These are phyloP conservation scores for Termitomyces sp. DNA, from an alignment of 768 basidiomycete species.

Conservation along the genomic window DNA sequence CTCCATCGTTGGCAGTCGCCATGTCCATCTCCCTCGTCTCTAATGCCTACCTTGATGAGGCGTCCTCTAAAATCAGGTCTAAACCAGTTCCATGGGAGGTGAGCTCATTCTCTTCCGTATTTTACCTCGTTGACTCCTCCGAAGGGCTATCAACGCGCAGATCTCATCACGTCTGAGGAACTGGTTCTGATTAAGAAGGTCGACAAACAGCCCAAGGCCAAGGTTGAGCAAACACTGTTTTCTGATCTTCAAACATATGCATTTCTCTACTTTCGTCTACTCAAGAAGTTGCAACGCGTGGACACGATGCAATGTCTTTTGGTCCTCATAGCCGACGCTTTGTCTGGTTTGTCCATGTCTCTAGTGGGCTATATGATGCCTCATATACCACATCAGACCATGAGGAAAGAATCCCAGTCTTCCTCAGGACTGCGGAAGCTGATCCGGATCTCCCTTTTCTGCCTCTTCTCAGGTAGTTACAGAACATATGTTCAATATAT, in stretches of 20 bases:
- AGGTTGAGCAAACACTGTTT: constrained; percentile 70
- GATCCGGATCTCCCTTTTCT: constrained; percentile 79
- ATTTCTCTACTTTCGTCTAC: constrained; percentile 80
- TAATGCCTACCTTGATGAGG: constrained; percentile 82
- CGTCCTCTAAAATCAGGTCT: constrained; percentile 78
- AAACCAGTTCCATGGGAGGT: constrained; percentile 99
- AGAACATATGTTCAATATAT: background rate
- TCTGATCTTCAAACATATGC: constrained; percentile 84
- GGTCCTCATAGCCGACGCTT: constrained; percentile 83
- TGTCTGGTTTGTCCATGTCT: constrained; percentile 50
- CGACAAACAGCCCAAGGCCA: constrained; percentile 71
- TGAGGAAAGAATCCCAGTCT: constrained; percentile 80
- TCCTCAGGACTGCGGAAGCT: constrained; percentile 52
- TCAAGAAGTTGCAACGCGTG: constrained; percentile 77
- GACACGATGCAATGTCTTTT: constrained; percentile 88
- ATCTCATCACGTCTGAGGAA: constrained; percentile 83
- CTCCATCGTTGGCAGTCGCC: constrained; percentile 7
- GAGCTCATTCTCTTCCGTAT: constrained; percentile 8
- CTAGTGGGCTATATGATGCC: background rate
- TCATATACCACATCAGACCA: constrained; percentile 50
- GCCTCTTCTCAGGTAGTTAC: constrained; percentile 65
- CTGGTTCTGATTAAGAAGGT: constrained; percentile 85
- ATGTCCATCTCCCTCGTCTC: constrained; percentile 80
- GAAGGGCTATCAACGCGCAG: constrained; percentile 94
- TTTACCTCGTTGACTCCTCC: constrained; percentile 10